Base-by-base conservation (phyloP, 2,329 filamentous ascomycete genomes). In the Ophiocordyceps unilateralis region DNA sequence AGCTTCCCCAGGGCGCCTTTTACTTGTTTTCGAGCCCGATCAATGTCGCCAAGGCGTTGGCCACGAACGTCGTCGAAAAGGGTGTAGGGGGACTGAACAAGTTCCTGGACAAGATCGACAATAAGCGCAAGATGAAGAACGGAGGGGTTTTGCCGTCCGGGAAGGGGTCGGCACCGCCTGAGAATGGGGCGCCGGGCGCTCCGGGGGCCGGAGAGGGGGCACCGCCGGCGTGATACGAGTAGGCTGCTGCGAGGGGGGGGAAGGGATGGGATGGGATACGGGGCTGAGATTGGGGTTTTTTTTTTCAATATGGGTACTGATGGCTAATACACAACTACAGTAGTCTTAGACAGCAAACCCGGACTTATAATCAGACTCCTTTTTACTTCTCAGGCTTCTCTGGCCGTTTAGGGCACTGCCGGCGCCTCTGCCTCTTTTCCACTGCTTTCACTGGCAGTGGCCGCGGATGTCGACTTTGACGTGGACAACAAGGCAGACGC, bases 341-440 rank as follows among this genome's bases (percentile, higher is more conserved):
- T n/a, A n/a, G n/a, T n/a, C n/a, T n/a, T n/a, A n/a, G n/a, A n/a
- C n/a, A n/a, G n/a, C n/a, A n/a, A n/a, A n/a, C n/a, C n/a, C n/a
- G n/a, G n/a, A n/a, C n/a, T n/a, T n/a, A n/a, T n/a, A n/a, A n/a
- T n/a, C n/a, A n/a, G n/a, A n/a, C 26, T 28, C 26, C 4, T 28
- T 12, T 6, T 12, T 12, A 11, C 5, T 12, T 28, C 26, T 28
- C 26, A 14, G 11, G 26, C n/a, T 34, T 17, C 15, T 4, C 3
- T 17, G 1, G 10, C 32, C 34, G 28, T 20, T 49, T 50, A 68
- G 28, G 50, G 50, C 24, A 48, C 53, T 39, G 48, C 46, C 9
- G 58, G 56, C 19, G 61, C 63, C 46, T 67, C 63, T 20, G 59
- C 54, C 45, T 57, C 52, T 57, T 66, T 66, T 17, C 32, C 15